Evolutionary conservation across 352 stramenopile genomes (phyloP).

Genomic region (Bremia lactucae): DNA sequence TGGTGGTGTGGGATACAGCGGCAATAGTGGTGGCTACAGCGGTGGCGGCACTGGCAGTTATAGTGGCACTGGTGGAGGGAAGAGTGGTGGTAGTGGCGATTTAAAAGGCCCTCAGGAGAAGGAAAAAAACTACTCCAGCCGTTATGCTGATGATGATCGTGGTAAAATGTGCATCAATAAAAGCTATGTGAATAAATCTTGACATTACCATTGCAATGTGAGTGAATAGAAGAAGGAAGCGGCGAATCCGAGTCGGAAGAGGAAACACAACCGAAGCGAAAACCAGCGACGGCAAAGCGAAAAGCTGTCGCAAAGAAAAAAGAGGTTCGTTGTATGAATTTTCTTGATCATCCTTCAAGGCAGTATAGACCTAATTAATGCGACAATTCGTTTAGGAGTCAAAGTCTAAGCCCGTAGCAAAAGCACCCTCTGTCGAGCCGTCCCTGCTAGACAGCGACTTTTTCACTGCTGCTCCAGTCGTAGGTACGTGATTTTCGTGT

Average conservation of each 20-base stretch:
- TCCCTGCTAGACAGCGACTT: slow-evolving; percentile 75
- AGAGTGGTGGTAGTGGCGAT: slow-evolving; percentile 31
- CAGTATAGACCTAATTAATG: no score
- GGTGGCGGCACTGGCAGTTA: slow-evolving; percentile 19
- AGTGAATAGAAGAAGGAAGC: slow-evolving; percentile 32
- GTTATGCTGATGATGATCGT: slow-evolving; percentile 52
- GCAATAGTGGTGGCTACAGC: slow-evolving; percentile 21
- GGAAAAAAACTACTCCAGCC: slow-evolving; percentile 61
- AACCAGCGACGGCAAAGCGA: slow-evolving; percentile 53
- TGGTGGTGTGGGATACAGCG: slow-evolving; percentile 26
- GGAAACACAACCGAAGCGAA: slow-evolving; percentile 43
- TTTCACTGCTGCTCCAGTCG: slow-evolving; percentile 34
- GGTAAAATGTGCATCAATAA: slow-evolving; percentile 6
- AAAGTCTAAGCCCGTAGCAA: slow-evolving; percentile 26
- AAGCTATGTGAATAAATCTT: background rate
- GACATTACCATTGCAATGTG: no score
- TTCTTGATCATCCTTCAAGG: background rate
- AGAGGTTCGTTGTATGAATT: slow-evolving; percentile 23
- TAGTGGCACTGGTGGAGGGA: slow-evolving; percentile 28
- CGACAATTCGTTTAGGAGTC: no score
- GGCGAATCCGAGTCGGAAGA: slow-evolving; percentile 68
- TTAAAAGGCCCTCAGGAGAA: slow-evolving; percentile 44
- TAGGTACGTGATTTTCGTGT: slow-evolving; percentile 15
- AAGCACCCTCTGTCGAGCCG: slow-evolving; percentile 46
- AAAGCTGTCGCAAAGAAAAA: slow-evolving; percentile 62